These are phyloP conservation scores for Aurantiochytrium sp. DNA, from an alignment of 108 stramenopile species.

Conservation along the genomic window DNA sequence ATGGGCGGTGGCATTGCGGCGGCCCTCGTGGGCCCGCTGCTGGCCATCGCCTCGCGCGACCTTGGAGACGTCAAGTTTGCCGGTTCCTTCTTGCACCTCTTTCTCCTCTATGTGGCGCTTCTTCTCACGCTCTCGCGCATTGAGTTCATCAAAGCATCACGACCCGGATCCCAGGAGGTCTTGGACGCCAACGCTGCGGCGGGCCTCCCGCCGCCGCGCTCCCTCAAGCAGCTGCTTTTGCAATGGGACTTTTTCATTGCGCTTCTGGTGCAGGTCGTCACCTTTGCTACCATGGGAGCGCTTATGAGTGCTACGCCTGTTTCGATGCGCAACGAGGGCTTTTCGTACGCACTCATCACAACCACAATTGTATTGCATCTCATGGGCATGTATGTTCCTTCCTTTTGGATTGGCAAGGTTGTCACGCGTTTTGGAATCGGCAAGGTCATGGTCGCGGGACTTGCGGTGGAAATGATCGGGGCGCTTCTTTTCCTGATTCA, in stretches of 20 bases:
- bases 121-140: neutral
- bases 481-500: neutral
- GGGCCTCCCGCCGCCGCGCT: neutral
- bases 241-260: neutral
- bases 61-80: neutral
- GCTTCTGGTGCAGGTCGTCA: neutral
- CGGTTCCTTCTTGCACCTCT: neutral
- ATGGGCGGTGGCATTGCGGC: neutral
- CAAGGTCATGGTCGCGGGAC: neutral
- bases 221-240: neutral
- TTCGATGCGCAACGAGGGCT: neutral
- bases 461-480: neutral
- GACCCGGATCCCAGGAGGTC: neutral
- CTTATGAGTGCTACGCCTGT: neutral
- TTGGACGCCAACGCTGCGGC: neutral
- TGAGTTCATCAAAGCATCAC: neutral
- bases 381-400: neutral
- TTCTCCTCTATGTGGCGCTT: neutral
- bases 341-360: neutral
- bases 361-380: neutral
- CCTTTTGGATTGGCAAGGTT: neutral
- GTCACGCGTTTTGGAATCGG: neutral
- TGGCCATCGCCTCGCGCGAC: neutral
- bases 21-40: neutral
- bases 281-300: neutral